These are phyloP conservation scores for Colletotrichum sp. DNA, from an alignment of 2,329 filamentous ascomycete species.

Conservation along the genomic window DNA sequence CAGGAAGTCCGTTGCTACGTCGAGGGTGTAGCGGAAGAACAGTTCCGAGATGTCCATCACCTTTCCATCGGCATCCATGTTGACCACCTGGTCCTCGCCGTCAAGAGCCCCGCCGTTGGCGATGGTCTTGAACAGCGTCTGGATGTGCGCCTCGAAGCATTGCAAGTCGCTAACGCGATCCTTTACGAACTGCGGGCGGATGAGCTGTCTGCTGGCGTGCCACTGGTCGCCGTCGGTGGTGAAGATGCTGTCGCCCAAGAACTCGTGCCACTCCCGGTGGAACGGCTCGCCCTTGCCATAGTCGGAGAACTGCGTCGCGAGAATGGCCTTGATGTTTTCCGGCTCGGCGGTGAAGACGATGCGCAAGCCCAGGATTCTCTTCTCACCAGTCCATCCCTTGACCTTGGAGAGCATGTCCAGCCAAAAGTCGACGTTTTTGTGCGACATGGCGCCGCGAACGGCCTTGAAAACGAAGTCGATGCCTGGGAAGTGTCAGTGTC, in stretches of 20 bases:
- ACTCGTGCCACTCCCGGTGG: conserved; percentile 76
- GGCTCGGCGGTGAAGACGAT: conserved; percentile 80
- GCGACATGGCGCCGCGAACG: conserved; percentile 53
- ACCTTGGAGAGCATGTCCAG: conserved; percentile 48
- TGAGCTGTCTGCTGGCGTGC: conserved; percentile 81
- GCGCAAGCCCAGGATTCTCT: conserved; percentile 58
- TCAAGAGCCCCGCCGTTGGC: conserved; percentile 61
- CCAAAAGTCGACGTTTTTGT: conserved; percentile 71
- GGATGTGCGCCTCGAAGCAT: conserved; percentile 80
- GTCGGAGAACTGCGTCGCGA: conserved; percentile 85
- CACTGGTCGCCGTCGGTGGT: conserved; percentile 80
- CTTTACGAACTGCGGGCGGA: conserved; percentile 86
- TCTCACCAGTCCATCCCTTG: conserved; percentile 64
- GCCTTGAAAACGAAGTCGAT: conserved; percentile 68
- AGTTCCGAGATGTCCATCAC: conserved; percentile 76
- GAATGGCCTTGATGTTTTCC: conserved; percentile 88
- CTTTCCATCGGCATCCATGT: conserved; percentile 63
- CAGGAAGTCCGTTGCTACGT: conserved; percentile 86
- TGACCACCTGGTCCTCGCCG: conserved; percentile 67
- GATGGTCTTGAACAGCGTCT: conserved; percentile 74
- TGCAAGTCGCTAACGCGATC: conserved; percentile 84
- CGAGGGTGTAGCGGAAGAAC: conserved; percentile 85
- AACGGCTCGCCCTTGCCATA: conserved; percentile 84
- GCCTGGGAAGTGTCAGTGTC: conserved; percentile 39
- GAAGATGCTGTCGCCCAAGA: conserved; percentile 79